Evolutionary conservation across 805 yeast species (phyloP).

Genomic region (Suhomyces xylopsoci): DNA sequence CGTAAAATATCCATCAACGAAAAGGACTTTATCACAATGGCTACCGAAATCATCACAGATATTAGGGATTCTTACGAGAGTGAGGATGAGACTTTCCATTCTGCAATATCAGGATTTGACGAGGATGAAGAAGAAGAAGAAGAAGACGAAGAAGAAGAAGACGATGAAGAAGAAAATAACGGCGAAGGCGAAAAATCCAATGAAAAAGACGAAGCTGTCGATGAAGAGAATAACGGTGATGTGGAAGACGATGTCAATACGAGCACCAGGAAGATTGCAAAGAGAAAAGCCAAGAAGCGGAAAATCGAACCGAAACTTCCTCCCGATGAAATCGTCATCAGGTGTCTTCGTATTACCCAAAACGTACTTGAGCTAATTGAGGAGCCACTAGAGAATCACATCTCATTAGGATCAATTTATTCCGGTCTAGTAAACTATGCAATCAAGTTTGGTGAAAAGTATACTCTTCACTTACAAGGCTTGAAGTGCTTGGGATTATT

Average conservation of each 20-base stretch:
- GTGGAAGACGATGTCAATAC: slow-evolving; percentile 22
- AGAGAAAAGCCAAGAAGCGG: slow-evolving; percentile 29
- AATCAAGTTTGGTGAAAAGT: slow-evolving; percentile 45
- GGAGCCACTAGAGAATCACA: slow-evolving; percentile 61
- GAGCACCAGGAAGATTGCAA: slow-evolving; percentile 25
- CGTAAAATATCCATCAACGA: slow-evolving; percentile 72
- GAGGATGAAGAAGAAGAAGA: slow-evolving; percentile 22
- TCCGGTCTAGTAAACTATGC: slow-evolving; percentile 81
- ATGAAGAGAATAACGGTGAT: slow-evolving; percentile 23
- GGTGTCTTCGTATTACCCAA: slow-evolving; percentile 67
- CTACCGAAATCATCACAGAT: slow-evolving; percentile 83
- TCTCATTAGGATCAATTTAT: slow-evolving; percentile 63
- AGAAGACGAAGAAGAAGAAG: slow-evolving; percentile 38
- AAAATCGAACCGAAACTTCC: slow-evolving; percentile 40
- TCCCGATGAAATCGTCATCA: slow-evolving; percentile 48
- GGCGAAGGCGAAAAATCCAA: slow-evolving; percentile 13
- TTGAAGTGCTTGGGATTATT: slow-evolving; percentile 76
- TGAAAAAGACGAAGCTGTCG: slow-evolving; percentile 20
- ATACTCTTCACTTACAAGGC: slow-evolving; percentile 59
- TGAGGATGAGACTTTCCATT: slow-evolving; percentile 32
- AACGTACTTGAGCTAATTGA: slow-evolving; percentile 66
- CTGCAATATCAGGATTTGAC: slow-evolving; percentile 22
- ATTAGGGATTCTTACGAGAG: slow-evolving; percentile 62
- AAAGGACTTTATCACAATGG: slow-evolving; percentile 78
- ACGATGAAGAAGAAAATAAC: slow-evolving; percentile 13